Conservation (phyloP, 108 stramenopile genomes). For the Conticribra guillardii region DNA sequence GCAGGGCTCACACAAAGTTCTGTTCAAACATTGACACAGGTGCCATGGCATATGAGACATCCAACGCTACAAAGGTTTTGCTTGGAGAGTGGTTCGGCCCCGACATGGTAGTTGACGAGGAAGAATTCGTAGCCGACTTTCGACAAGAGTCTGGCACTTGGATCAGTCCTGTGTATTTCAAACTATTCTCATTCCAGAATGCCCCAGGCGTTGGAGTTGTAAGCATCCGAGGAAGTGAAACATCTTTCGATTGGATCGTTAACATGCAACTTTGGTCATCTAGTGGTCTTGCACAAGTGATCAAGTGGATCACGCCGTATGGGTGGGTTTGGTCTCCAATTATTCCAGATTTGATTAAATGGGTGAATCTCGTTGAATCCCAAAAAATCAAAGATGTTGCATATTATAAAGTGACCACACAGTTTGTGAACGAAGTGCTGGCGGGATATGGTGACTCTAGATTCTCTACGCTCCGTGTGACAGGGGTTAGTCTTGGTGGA, state of each 20-base stretch:
- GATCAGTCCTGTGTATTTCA: conserved; percentile 60
- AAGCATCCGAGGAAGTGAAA: conserved; percentile 76
- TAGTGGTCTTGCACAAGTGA: conserved; percentile 61
- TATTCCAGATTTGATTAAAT: conserved; percentile 51
- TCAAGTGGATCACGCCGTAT: conserved; percentile 65
- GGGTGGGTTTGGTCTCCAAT: conserved; percentile 76
- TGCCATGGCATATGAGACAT: conserved; percentile 48
- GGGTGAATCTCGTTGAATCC: conserved; percentile 42
- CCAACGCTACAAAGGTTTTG: conserved; percentile 21
- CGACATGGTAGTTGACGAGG: conserved; percentile 50
- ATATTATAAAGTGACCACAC: conserved; percentile 46
- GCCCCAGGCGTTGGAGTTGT: conserved; percentile 50
- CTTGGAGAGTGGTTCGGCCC: conserved; percentile 71
- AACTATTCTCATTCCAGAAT: conserved; percentile 52
- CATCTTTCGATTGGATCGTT: conserved; percentile 70
- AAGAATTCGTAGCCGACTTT: conserved; percentile 53
- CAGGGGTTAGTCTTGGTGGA: conserved; percentile 62
- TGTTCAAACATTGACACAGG: conserved; percentile 11
- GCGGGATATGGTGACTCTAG: conserved; percentile 30
- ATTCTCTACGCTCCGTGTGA: conserved; percentile 32
- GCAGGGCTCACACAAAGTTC: neutral
- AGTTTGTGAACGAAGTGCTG: conserved; percentile 41
- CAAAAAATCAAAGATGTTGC: conserved; percentile 34
- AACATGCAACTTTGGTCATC: conserved; percentile 81
- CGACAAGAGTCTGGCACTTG: conserved; percentile 26